phyloP scores from a whole-genome alignment of 495 filamentous ascomycete species.

The Talaromyces trachyspermus region DNA sequence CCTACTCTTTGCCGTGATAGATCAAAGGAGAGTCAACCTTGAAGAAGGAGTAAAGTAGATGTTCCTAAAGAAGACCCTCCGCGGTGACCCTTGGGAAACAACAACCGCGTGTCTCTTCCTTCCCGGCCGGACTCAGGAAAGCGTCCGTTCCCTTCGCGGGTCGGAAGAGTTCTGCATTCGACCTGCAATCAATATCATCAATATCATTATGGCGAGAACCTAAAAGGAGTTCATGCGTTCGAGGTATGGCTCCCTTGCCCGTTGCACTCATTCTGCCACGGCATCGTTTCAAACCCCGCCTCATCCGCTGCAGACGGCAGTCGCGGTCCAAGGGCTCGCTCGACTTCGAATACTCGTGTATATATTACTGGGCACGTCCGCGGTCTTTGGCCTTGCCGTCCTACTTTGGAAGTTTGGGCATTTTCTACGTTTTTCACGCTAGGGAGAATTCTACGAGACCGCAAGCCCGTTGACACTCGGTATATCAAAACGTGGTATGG shows the following conservation, averaged over 20 bases:
- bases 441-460: slow-evolving; percentile 24
- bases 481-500: slow-evolving; percentile 42
- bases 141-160: too few relatives aligned
- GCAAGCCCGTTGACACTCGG: slow-evolving; percentile 25
- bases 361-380: slow-evolving; percentile 32
- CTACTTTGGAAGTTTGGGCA: slow-evolving; percentile 36
- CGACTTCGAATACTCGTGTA: slow-evolving; percentile 23
- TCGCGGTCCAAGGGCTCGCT: slow-evolving; percentile 15
- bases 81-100: too few relatives aligned
- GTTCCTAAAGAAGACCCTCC: too few relatives aligned
- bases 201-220: slow-evolving; percentile 8
- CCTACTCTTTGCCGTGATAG: too few relatives aligned
- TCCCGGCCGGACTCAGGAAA: too few relatives aligned
- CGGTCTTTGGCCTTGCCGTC: slow-evolving; percentile 31
- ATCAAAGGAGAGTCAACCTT: too few relatives aligned
- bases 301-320: neutral
- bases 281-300: neutral
- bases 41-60: too few relatives aligned
- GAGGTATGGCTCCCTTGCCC: slow-evolving; percentile 6
- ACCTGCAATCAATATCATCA: neutral
- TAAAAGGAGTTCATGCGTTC: neutral
- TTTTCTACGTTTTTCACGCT: slow-evolving; percentile 30
- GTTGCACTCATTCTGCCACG: neutral
- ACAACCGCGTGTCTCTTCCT: too few relatives aligned
- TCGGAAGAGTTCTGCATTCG: too few relatives aligned